These are phyloP conservation scores for Fistulinella prunicolor DNA, from an alignment of 768 basidiomycete species.

Conservation along the genomic window DNA sequence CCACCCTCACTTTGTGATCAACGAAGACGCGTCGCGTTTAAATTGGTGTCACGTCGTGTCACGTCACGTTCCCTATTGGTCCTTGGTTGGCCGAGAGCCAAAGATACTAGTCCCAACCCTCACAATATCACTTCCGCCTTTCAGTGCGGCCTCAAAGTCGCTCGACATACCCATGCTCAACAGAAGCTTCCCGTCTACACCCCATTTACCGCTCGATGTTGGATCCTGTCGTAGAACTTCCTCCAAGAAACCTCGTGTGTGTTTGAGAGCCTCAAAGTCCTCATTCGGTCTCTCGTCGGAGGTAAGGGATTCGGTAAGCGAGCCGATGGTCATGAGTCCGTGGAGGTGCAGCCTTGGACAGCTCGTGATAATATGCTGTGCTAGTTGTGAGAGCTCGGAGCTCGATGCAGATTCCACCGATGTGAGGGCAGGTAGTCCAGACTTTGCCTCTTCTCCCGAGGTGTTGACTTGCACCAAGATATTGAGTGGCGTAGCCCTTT, in stretches of 20 bases:
- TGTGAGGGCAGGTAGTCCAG: constrained; percentile 68
- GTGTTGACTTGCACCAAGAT: constrained; percentile 94
- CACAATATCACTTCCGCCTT: constrained; percentile 82
- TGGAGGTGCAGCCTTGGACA: constrained; percentile 77
- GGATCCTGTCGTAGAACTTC: constrained; percentile 37
- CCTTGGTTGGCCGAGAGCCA: constrained; percentile 69
- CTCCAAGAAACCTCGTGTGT: constrained; percentile 59
- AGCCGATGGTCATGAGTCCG: constrained; percentile 97
- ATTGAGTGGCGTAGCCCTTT: constrained; percentile 62
- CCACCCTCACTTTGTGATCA: constrained; percentile 27
- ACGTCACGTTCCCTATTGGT: constrained; percentile 44
- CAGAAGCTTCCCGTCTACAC: constrained; percentile 49
- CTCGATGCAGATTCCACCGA: constrained; percentile 28
- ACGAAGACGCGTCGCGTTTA: constrained; percentile 35
- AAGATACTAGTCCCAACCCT: constrained; percentile 92
- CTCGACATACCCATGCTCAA: constrained; percentile 97
- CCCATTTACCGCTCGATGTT: constrained; percentile 38
- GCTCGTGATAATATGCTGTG: constrained; percentile 59
- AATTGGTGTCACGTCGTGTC: constrained; percentile 31
- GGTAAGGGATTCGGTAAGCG: constrained; percentile 64
- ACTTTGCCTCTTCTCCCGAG: constrained; percentile 88
- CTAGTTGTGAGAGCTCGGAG: constrained; percentile 63
- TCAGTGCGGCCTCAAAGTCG: constrained; percentile 86
- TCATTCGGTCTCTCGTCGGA: constrained; percentile 46
- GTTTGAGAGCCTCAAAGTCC: constrained; percentile 73